Conservation (phyloP, 139 green algal species). For the Desmodesmus armatus region DNA sequence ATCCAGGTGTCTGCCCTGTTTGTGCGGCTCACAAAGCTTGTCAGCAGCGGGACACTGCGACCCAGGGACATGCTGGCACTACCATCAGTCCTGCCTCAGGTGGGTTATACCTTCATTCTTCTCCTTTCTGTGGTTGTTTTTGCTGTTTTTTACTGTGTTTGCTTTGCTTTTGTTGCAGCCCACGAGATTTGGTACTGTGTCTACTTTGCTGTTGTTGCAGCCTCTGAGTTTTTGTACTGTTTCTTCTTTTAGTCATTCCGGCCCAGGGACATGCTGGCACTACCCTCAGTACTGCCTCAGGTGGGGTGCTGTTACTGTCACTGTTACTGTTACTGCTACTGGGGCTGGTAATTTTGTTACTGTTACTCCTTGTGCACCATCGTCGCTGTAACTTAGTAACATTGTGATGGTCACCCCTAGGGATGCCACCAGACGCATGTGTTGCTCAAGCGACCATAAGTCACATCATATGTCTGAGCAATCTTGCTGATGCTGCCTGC, state of each 20-base stretch:
- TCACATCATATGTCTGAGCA: too few relatives aligned
- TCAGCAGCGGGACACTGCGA: background rate
- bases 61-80: conserved; percentile 29
- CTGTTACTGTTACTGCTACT: background rate
- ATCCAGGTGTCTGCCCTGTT: conserved; percentile 31
- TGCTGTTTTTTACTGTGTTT: background rate
- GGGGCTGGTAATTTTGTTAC: background rate
- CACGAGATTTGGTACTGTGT: too few relatives aligned
- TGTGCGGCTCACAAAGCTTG: conserved; percentile 9
- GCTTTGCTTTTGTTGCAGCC: background rate
- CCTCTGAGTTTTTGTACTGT: too few relatives aligned
- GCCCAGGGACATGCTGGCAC: conserved; percentile 20
- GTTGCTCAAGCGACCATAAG: too few relatives aligned
- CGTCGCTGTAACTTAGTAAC: background rate
- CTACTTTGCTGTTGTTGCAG: too few relatives aligned
- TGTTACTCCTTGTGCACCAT: background rate
- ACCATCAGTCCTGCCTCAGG: conserved; percentile 8
- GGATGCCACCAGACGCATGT: too few relatives aligned
- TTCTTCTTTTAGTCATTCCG: background rate
- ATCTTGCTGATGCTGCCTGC: background rate
- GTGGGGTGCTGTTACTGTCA: background rate
- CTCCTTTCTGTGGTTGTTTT: background rate
- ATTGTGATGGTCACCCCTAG: too few relatives aligned
- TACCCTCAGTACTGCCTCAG: conserved; percentile 13
- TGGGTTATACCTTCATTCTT: background rate